Conservation (phyloP, 345 rosid genomes). For the Murraya paniculata region DNA sequence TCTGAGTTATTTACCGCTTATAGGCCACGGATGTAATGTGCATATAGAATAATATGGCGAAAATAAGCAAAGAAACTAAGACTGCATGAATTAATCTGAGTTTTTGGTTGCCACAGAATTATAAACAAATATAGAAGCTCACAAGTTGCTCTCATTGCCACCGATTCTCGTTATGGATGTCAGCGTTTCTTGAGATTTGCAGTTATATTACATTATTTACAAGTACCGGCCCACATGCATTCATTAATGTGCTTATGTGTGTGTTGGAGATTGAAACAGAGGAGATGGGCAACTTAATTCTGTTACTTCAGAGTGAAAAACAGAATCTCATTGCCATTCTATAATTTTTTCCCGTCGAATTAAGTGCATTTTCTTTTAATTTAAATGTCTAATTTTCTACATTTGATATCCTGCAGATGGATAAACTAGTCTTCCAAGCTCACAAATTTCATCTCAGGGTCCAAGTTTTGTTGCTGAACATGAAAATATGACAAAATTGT, state of each 20-base stretch:
- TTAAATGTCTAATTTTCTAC: not conserved
- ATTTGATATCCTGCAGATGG: not conserved
- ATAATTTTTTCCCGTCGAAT: not conserved
- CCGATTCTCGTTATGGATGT: not conserved
- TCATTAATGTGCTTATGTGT: not conserved
- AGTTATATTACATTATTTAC: not conserved
- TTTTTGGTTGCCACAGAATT: not conserved
- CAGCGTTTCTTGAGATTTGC: not conserved
- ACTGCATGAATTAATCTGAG: not conserved
- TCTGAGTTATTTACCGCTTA: not conserved
- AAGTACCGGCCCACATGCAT: not conserved
- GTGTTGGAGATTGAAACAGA: not conserved
- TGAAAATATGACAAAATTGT: not conserved
- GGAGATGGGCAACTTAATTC: not conserved
- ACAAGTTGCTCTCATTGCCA: not conserved
- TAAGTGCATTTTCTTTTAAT: not conserved
- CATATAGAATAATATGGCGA: not conserved
- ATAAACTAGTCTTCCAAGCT: not conserved
- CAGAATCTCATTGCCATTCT: not conserved
- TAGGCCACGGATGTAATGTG: not conserved
- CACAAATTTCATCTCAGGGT: not conserved
- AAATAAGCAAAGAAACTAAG: no score
- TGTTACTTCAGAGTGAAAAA: not conserved
- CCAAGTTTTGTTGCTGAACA: not conserved
- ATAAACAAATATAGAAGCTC: not conserved